phyloP scores from a whole-genome alignment of 2,329 filamentous ascomycete genomes.

The Penicillium concentricum region DNA sequence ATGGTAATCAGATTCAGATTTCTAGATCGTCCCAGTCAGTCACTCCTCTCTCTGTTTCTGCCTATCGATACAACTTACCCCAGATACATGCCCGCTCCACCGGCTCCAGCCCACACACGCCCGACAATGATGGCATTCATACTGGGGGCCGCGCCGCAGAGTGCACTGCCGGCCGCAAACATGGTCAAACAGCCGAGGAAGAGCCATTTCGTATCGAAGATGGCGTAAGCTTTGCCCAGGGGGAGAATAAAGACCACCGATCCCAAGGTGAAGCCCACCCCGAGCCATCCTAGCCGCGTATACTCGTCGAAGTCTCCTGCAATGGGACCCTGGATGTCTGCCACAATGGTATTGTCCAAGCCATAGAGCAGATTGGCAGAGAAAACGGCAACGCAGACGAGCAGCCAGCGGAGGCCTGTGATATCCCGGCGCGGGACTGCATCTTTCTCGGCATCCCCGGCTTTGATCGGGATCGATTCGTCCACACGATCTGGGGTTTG shows the following conservation, averaged over 20 bases:
- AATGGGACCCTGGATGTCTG: neutral
- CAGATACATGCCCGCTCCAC: neutral
- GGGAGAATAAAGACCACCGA: neutral
- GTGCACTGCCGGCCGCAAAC: neutral
- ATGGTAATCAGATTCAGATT: neutral
- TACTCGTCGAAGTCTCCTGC: neutral
- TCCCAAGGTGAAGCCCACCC: neutral
- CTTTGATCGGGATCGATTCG: neutral
- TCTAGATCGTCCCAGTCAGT: neutral
- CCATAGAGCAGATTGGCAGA: neutral
- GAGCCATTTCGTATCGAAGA: neutral
- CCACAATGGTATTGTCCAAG: neutral
- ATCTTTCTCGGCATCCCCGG: neutral
- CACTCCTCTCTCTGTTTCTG: neutral
- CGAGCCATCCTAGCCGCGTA: neutral
- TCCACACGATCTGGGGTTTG: neutral
- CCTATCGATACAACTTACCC: neutral
- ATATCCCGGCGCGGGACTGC: neutral
- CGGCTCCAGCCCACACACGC: neutral
- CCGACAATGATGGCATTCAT: neutral
- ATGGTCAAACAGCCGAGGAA: neutral
- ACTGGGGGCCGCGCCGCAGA: neutral
- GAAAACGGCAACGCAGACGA: neutral
- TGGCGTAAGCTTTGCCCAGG: neutral
- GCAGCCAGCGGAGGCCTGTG: neutral